Conservation (phyloP, 2,329 filamentous ascomycete genomes). For the Talaromyces sp. region DNA sequence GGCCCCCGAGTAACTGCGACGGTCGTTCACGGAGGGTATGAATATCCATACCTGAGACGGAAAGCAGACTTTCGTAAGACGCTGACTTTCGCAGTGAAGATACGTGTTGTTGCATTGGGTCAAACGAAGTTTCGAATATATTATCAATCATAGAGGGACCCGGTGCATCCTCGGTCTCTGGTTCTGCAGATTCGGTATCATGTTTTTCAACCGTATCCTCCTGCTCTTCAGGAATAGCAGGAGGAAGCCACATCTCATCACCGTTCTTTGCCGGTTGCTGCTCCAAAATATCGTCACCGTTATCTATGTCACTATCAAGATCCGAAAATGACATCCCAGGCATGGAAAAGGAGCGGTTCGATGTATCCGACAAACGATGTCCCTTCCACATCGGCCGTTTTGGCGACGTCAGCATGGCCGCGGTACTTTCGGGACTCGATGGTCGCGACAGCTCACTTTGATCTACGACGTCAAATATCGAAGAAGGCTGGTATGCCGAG, state of each 20-base stretch:
- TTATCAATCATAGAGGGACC: conserved; percentile 17
- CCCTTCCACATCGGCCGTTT: conserved; percentile 56
- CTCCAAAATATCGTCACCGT: conserved; percentile 4
- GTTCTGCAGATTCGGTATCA: not conserved
- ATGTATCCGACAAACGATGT: conserved; percentile 57
- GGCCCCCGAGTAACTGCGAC: conserved; percentile 62
- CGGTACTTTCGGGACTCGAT: conserved; percentile 74
- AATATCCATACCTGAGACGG: conserved; percentile 82
- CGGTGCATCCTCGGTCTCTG: conserved; percentile 16
- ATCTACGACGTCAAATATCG: conserved; percentile 72
- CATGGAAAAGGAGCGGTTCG: conserved; percentile 40
- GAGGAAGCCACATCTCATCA: conserved; percentile 26
- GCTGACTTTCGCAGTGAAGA: conserved; percentile 58
- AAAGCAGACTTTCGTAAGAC: conserved; percentile 88
- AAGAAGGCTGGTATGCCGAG: conserved; percentile 66
- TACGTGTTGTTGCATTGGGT: conserved; percentile 29
- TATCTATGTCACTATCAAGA: conserved; percentile 17
- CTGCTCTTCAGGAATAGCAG: conserved; percentile 39
- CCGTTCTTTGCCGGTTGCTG: conserved; percentile 2
- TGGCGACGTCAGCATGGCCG: conserved; percentile 55
- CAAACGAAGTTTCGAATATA: conserved; percentile 22
- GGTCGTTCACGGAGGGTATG: conserved; percentile 74
- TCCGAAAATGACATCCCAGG: conserved; percentile 10
- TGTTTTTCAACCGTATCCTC: conserved; percentile 27
- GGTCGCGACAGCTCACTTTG: conserved; percentile 67